Conservation (phyloP, 1,284 basidiomycete species). For the Mycosarcoma mackinlayi region DNA sequence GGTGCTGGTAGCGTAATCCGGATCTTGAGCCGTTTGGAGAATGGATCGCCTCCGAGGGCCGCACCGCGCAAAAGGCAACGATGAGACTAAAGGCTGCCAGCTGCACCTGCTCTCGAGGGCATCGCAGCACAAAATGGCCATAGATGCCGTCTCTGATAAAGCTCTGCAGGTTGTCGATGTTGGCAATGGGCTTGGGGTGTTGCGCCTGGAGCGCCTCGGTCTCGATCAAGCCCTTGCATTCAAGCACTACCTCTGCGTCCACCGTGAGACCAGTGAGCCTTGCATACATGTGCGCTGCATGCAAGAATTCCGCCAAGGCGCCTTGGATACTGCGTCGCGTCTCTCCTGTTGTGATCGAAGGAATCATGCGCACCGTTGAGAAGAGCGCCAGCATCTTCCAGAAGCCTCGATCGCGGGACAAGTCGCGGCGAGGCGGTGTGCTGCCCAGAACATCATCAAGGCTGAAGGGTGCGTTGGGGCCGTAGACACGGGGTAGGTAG, state of each 20-base stretch:
- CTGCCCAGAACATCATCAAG: too few species aligned
- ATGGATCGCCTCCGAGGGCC: neutral
- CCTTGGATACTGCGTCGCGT: neutral
- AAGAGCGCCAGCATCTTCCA: neutral
- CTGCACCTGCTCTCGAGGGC: constrained; percentile 2
- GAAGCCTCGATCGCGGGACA: too few species aligned
- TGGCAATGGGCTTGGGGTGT: neutral
- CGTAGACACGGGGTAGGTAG: too few species aligned
- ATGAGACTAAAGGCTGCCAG: neutral
- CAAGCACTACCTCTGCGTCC: neutral
- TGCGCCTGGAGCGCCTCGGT: neutral
- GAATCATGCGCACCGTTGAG: neutral
- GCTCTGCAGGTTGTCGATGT: neutral
- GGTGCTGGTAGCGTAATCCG: neutral
- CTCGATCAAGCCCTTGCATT: neutral
- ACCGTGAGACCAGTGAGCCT: neutral
- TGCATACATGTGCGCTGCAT: neutral
- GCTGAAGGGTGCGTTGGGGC: too few species aligned
- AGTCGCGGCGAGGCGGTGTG: too few species aligned
- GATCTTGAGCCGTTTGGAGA: neutral
- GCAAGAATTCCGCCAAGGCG: neutral
- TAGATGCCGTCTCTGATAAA: neutral
- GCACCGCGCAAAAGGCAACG: neutral
- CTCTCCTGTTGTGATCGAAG: neutral
- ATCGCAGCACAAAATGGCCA: constrained; percentile 2